Conservation (phyloP, 2,329 filamentous ascomycete genomes). For the Neoascochyta sp. region DNA sequence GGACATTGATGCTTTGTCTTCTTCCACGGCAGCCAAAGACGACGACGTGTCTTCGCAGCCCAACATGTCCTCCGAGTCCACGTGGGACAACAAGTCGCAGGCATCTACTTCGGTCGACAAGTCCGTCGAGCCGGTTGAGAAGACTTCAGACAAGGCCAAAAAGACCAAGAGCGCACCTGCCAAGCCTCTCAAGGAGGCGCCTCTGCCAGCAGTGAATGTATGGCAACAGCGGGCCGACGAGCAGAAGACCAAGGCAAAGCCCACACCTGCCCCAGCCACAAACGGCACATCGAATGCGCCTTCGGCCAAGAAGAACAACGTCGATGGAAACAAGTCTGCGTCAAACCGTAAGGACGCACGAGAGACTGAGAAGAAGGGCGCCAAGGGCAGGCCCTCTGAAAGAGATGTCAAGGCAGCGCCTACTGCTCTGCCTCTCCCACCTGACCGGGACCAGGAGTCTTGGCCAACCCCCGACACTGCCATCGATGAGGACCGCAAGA, state of each 20-base stretch:
- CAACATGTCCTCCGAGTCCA: constrained; percentile 62
- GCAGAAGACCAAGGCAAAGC: constrained; percentile 51
- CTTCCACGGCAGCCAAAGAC: constrained; percentile 54
- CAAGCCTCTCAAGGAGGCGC: constrained; percentile 71
- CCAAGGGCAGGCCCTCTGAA: constrained; percentile 26
- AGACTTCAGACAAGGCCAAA: constrained; percentile 54
- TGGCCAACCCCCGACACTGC: constrained; percentile 90
- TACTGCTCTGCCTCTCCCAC: constrained; percentile 51
- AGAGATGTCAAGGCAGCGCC: constrained; percentile 24
- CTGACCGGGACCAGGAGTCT: constrained; percentile 70
- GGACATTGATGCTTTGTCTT: constrained; percentile 52
- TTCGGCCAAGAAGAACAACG: constrained; percentile 24
- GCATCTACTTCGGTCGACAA: constrained; percentile 64
- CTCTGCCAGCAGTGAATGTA: constrained; percentile 77
- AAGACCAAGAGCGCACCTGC: constrained; percentile 42
- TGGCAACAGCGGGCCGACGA: constrained; percentile 79
- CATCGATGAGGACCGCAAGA: constrained; percentile 72
- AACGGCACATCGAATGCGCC: constrained; percentile 17
- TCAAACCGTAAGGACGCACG: constrained; percentile 25
- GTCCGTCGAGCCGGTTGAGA: constrained; percentile 47
- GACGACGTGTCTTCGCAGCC: constrained; percentile 59
- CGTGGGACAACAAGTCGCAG: constrained; percentile 64
- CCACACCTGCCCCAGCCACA: constrained; percentile 39
- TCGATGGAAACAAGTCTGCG: constrained; percentile 19
- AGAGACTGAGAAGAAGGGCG: constrained; percentile 29